Percentiles rank a stretch among this genome's conserved stretches.
Evolutionary conservation across 73 alveolate species (phyloP).

Genomic region (Paramecium octaurelia): DNA sequence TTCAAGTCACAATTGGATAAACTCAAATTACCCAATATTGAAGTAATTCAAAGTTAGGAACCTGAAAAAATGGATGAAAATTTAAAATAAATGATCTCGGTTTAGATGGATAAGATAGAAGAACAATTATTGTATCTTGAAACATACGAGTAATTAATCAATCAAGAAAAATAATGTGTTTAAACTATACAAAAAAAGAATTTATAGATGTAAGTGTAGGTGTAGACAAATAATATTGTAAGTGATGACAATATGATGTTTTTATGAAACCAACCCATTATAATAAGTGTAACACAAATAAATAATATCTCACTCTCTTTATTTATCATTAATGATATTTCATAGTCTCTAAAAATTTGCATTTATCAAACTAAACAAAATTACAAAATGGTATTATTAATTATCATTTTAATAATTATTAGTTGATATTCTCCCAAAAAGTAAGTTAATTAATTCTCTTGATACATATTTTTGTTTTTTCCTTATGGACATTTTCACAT

Average conservation of each 20-base stretch:
- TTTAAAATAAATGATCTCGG: not conserved
- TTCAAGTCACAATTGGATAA: not conserved
- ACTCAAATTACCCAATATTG: not conserved
- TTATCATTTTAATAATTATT: no score
- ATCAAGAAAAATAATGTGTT: not conserved
- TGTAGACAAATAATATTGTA: not conserved
- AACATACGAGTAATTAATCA: not conserved
- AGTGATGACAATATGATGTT: slow-evolving; percentile 6
- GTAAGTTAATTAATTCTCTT: not conserved
- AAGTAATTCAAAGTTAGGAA: not conserved
- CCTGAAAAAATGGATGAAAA: not conserved
- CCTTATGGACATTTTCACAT: not conserved
- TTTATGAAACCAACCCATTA: not conserved
- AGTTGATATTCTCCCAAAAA: no score
- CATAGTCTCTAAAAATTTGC: not conserved
- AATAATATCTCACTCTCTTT: not conserved
- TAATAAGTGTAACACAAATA: not conserved
- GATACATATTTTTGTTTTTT: not conserved
- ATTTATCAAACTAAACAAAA: not conserved
- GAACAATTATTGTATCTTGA: not conserved
- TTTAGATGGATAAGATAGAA: not conserved
- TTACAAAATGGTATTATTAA: no score
- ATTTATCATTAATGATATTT: not conserved
- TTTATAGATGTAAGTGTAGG: not conserved
- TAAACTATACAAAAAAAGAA: not conserved